Base-by-base conservation (phyloP, 2,329 filamentous ascomycete genomes). In the Pseudogymnoascus sp. region DNA sequence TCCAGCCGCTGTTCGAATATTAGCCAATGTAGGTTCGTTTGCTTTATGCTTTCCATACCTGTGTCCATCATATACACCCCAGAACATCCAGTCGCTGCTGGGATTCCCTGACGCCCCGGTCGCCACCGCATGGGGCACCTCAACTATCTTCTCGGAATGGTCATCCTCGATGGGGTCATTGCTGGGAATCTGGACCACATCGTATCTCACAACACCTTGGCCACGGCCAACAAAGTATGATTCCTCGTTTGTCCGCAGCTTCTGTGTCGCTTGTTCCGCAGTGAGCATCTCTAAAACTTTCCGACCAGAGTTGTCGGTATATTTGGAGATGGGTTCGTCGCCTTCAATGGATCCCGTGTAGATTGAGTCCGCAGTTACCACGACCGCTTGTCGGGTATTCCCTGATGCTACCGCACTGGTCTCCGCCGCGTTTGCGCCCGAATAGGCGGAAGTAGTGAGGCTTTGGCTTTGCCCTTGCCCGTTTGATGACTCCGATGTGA, bases 101-200 rank as follows among this genome's bases (percentile, higher is more conserved):
- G 80, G 68, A 14, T 82, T 80, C 7, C 42, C 81, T 74, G 36
- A 73, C 70, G 21, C 72, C 70, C 23, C 71, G 72, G 36, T 67
- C 71, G 77, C 80, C 40, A 83, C 78, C 60, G 79, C 81, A 62
- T 83, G 82, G 4, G 91, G 89, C 7, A 97, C 86, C 75, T 97
- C 91, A 57, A 99, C 91, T 71, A 97, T 97, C 82, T 96, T 96
- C 78, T 99, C 95, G 62, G 93, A 90, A 73, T 99, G 95, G 73
- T 99, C 96, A 72, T 99, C 95, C 78, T 99, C 95, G 65, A 99
- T 99, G 0, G 95, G 95, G 70, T 96, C 91, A 75, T 99, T 99
- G 79, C 91, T 96, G 8, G 93, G 90, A 66, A 97, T 83, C 76
- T 99, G 95, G 23, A 95, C 92, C 7, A 97, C 81, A 76, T 99